A percentile compares a stretch with the other conserved stretches of the same genome.
Evolutionary conservation across 2,329 filamentous ascomycete species (phyloP).

Genomic region (Alternaria sp.): DNA sequence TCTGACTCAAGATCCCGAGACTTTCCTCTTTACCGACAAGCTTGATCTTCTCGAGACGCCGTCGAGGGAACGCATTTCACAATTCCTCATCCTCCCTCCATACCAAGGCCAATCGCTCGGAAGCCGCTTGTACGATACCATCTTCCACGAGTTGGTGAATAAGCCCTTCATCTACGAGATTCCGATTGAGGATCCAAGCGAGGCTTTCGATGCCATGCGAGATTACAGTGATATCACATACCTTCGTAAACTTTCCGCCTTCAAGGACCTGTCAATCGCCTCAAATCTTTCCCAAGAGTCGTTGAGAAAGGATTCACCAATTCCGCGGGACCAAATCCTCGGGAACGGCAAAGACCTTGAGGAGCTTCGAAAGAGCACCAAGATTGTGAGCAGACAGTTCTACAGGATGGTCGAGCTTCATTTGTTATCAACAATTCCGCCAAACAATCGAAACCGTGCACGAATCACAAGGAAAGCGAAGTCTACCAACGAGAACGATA

Average conservation of each 20-base stretch:
- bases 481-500: conserved; percentile 65
- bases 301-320: conserved; percentile 61
- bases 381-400: conserved; percentile 82
- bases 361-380: conserved; percentile 66
- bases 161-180: conserved; percentile 78
- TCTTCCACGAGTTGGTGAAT: conserved; percentile 74
- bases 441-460: conserved; percentile 56
- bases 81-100: conserved; percentile 89
- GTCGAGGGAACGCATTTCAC: conserved; percentile 84
- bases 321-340: conserved; percentile 64
- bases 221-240: conserved; percentile 76
- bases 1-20: conserved; percentile 40
- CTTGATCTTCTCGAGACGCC: conserved; percentile 68
- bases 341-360: conserved; percentile 64
- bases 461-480: conserved; percentile 55
- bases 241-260: conserved; percentile 67
- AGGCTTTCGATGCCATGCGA: conserved; percentile 81
- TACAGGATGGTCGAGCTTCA: conserved; percentile 78
- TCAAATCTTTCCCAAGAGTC: conserved; percentile 60
- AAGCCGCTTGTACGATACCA: conserved; percentile 78
- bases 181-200: conserved; percentile 93
- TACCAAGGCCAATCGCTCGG: conserved; percentile 86
- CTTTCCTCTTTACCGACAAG: conserved; percentile 39
- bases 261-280: conserved; percentile 62
- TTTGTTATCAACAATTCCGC: conserved; percentile 65